Evolutionary conservation across 495 filamentous ascomycete genomes (phyloP).

Genomic region (Talaromyces borbonicus): DNA sequence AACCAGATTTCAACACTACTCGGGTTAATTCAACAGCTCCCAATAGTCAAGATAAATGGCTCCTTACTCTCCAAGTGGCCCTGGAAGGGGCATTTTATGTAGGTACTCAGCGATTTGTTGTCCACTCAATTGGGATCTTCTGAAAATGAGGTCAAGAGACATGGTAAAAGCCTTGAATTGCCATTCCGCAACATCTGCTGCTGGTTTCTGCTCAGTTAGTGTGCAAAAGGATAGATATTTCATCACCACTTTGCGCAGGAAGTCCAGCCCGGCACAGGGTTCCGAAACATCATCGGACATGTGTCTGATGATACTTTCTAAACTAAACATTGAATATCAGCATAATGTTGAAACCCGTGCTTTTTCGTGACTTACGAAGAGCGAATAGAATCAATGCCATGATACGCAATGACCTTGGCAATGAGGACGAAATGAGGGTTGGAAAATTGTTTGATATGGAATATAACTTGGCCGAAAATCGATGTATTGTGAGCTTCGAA

Average conservation of each 20-base stretch:
- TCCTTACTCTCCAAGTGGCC: background rate
- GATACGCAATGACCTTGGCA: background rate
- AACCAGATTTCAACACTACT: background rate
- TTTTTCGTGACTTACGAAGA: background rate
- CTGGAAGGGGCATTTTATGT: background rate
- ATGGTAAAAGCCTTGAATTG: background rate
- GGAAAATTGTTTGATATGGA: background rate
- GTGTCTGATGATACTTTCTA: background rate
- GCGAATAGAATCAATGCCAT: background rate
- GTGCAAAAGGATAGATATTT: constrained; percentile 1
- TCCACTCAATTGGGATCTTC: background rate
- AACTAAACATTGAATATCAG: background rate
- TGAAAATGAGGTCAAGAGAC: background rate
- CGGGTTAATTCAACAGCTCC: background rate
- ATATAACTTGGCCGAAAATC: background rate
- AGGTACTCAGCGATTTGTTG: background rate
- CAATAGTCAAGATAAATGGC: background rate
- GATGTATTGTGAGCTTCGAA: background rate
- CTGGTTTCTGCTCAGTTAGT: background rate
- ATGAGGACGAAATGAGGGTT: background rate
- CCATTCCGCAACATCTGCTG: background rate
- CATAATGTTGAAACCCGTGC: background rate
- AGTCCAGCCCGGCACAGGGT: background rate
- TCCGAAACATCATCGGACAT: background rate
- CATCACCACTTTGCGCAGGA: background rate